Conservation (phyloP, 1,284 basidiomycete species). For the Chalciporus sp. region DNA sequence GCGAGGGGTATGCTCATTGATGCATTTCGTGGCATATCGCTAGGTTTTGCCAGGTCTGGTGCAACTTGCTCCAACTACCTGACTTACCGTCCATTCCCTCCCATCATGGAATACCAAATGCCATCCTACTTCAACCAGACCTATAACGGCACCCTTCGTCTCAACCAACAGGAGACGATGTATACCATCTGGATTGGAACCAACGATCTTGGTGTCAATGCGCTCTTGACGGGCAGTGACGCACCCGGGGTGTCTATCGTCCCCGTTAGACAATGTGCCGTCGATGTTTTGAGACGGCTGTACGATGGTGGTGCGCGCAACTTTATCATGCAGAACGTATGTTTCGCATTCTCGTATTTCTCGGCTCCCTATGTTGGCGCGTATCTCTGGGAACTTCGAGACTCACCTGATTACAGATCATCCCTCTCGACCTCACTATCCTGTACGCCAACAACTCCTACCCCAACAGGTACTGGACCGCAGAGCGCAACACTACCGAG, state of each 20-base stretch:
- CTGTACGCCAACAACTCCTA: slow-evolving; percentile 47
- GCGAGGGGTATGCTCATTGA: not conserved
- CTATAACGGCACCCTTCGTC: slow-evolving; percentile 27
- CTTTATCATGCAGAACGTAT: slow-evolving; percentile 51
- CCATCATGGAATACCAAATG: slow-evolving; percentile 40
- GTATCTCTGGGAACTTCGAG: no score
- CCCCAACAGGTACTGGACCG: slow-evolving; percentile 45
- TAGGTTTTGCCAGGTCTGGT: slow-evolving; percentile 43
- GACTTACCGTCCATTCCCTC: slow-evolving; percentile 40
- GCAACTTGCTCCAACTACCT: slow-evolving; percentile 48
- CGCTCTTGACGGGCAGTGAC: slow-evolving; percentile 41
- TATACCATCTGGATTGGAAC: slow-evolving; percentile 56
- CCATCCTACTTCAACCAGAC: slow-evolving; percentile 39
- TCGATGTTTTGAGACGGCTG: slow-evolving; percentile 42
- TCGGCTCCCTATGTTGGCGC: slow-evolving; percentile 2
- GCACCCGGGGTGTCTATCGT: slow-evolving; percentile 43
- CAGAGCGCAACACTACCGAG: slow-evolving; percentile 48
- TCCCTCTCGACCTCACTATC: slow-evolving; percentile 47
- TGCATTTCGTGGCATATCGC: not conserved
- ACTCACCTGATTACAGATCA: slow-evolving; percentile 39
- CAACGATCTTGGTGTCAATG: slow-evolving; percentile 45
- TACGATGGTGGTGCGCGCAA: slow-evolving; percentile 47
- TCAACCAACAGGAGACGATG: slow-evolving; percentile 39
- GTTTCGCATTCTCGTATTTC: slow-evolving; percentile 6
- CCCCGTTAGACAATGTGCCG: slow-evolving; percentile 43